Conservation (phyloP, 768 basidiomycete species). For the Boletus vermiculosoides region DNA sequence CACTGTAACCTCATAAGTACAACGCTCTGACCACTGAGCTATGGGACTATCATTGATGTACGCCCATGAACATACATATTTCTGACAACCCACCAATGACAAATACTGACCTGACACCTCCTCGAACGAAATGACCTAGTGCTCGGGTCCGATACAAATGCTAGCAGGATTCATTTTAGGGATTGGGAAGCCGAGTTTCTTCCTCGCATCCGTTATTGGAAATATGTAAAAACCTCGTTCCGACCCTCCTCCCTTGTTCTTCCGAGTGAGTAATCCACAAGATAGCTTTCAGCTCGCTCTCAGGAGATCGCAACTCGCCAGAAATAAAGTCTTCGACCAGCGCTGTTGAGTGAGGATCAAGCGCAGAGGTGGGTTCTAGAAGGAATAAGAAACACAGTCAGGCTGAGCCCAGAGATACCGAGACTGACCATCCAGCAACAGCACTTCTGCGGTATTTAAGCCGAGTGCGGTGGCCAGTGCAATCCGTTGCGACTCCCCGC, state of each 20-base stretch:
- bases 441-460: constrained; percentile 70
- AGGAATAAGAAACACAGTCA: background rate
- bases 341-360: constrained; percentile 66
- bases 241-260: constrained; percentile 73
- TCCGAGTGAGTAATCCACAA: constrained; percentile 89
- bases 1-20: constrained; percentile 56
- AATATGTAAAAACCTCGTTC: constrained; percentile 62
- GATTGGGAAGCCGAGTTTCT: constrained; percentile 32
- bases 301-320: constrained; percentile 46
- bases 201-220: constrained; percentile 45
- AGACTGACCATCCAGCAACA: constrained; percentile 73
- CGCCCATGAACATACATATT: background rate
- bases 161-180: constrained; percentile 4
- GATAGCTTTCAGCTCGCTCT: constrained; percentile 62
- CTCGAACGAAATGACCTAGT: background rate
- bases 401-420: background rate
- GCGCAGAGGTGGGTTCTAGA: constrained; percentile 85
- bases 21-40: constrained; percentile 64
- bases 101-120: background rate
- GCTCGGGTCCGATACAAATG: background rate
- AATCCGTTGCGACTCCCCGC: constrained; percentile 86
- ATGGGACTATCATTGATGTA: constrained; percentile 40
- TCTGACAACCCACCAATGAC: background rate
- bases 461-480: constrained; percentile 74
- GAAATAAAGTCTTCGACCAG: constrained; percentile 65